Base-by-base conservation (phyloP, 257 asterid species). In the Paulownia fortunei region DNA sequence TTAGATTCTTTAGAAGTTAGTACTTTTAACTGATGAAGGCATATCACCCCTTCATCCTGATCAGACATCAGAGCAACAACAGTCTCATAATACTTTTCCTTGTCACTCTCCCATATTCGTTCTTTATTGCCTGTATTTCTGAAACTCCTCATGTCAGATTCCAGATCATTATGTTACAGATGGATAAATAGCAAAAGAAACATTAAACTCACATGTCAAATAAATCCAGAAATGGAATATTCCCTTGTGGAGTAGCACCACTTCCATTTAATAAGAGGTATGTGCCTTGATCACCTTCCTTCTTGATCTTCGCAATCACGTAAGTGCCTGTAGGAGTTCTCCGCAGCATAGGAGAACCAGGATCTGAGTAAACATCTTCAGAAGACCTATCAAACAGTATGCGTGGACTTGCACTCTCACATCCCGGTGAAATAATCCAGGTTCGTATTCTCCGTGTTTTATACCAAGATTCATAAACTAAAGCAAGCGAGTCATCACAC, bases 181-280 rank as follows among this genome's bases (percentile, higher is more conserved):
- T 65, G 24, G 34, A 67, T 69, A 76, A 66, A 46, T 27, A 83
- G 37, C 60, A 76, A 68, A 85, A 77, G 34, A 73, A 68, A 69
- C 23, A 84, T 80, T 79, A 76, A 86, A 89, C 99, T 85, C 86
- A 96, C 99, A 93, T 88, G 88, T 93, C 97, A 82, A 93, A 93
- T 86, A 93, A 81, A 89, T 96, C 99, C 77, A 96, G 44, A 84
- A 96, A 93, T 5, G 98, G 98, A 56, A 92, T 65, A 77, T 96
- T 96, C 70, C 99, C 99, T 81, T 87, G 84, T n/a, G 99, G 99
- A 67, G 99, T 93, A 80, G 99, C 99, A 68, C 99, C 99, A 55
- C 79, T 84, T 79, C 99, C 99, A 76, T 92, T 96, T 75, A 96
- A 77, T 79, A 96, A 82, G 52, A 96, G 2, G 72, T 86, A 85